phyloP scores from a whole-genome alignment of 805 yeast species.

The Trichomonascus vanleenenianus region DNA sequence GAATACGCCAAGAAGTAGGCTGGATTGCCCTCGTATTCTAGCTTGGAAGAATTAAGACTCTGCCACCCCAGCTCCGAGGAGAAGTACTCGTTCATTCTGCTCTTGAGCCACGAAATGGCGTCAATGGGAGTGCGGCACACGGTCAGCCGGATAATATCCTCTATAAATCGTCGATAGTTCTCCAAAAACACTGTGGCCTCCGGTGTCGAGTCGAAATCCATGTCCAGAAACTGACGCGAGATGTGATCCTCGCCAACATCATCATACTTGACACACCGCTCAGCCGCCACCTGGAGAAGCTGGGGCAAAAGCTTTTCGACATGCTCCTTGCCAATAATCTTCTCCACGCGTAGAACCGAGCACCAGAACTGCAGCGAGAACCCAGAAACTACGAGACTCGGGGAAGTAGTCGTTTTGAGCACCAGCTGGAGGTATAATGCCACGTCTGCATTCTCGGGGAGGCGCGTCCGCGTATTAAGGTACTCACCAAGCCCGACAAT shows the following conservation, averaged over 20 bases:
- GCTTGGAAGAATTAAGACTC: constrained; percentile 41
- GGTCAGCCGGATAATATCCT: constrained; percentile 82
- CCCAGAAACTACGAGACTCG: constrained; percentile 84
- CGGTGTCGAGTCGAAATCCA: constrained; percentile 82
- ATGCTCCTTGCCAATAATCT: constrained; percentile 33
- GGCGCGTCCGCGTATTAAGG: constrained; percentile 41
- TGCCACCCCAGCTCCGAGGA: constrained; percentile 54
- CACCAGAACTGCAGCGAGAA: constrained; percentile 93
- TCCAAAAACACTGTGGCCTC: constrained; percentile 70
- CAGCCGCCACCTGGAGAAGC: constrained; percentile 67
- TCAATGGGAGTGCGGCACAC: constrained; percentile 80
- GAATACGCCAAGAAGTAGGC: constrained; percentile 62
- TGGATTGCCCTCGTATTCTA: constrained; percentile 56
- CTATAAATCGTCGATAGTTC: constrained; percentile 75
- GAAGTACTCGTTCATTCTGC: constrained; percentile 64
- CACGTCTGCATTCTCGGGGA: constrained; percentile 51
- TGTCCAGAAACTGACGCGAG: constrained; percentile 59
- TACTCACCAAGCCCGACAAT: constrained; percentile 79
- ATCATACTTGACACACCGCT: constrained; percentile 66
- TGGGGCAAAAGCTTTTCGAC: constrained; percentile 54
- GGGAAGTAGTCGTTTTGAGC: constrained; percentile 71
- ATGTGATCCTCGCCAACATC: constrained; percentile 57
- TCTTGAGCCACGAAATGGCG: constrained; percentile 75
- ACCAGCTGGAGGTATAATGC: constrained; percentile 65
- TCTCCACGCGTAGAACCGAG: constrained; percentile 74